Evolutionary conservation across 192 early-diverging fungal genomes (phyloP).

Genomic region (Linnemannia hyalina): DNA sequence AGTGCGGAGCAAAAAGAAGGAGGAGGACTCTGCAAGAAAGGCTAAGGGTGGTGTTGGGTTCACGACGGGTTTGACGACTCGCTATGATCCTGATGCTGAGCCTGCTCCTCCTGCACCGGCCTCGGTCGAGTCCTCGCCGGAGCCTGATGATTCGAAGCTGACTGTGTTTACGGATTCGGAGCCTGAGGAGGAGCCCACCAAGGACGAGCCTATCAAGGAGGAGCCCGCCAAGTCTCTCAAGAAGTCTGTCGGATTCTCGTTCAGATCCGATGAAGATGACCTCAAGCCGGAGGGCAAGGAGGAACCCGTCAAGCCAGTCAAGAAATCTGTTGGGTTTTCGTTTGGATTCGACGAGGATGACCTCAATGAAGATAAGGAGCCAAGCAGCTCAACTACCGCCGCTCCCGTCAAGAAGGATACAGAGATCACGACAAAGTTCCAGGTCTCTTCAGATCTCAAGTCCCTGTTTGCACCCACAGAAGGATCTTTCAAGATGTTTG

Average conservation of each 20-base stretch:
- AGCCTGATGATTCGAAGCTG: neutral
- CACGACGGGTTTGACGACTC: constrained; percentile 44
- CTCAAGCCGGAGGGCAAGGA: neutral
- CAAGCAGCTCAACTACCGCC: neutral
- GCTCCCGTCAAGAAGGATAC: constrained; percentile 10
- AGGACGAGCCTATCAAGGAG: neutral
- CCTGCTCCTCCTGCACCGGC: constrained; percentile 36
- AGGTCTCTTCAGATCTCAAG: constrained; percentile 43
- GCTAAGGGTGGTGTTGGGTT: constrained; percentile 48
- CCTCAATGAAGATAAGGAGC: constrained; percentile 26
- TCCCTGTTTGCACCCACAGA: constrained; percentile 44
- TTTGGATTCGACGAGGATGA: constrained; percentile 36
- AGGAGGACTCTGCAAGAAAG: constrained; percentile 45
- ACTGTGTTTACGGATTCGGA: constrained; percentile 27
- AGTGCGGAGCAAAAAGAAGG: constrained; percentile 53
- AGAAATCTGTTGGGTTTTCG: constrained; percentile 50
- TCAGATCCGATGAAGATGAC: neutral
- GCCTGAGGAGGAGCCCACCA: neutral
- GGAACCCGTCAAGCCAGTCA: neutral
- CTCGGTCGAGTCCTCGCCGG: neutral
- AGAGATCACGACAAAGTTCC: constrained; percentile 27
- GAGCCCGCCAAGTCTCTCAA: neutral
- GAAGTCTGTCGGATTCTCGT: neutral
- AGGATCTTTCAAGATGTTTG: constrained; percentile 64
- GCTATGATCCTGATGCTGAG: constrained; percentile 67